Base-by-base conservation (phyloP, 495 filamentous ascomycete genomes). In the Penicillium silybi region DNA sequence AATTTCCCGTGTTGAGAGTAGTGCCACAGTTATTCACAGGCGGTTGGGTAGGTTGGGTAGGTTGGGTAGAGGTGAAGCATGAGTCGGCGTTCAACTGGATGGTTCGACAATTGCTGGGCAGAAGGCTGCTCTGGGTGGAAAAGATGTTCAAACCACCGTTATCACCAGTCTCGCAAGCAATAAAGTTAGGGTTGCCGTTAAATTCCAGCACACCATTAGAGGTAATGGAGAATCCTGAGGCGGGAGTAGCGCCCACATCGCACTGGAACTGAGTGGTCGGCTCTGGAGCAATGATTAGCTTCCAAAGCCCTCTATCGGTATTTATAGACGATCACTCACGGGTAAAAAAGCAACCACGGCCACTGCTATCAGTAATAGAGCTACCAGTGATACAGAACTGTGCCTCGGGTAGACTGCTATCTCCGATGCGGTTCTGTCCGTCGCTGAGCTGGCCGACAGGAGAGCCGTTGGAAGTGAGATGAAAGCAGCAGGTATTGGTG, bases 221-320 rank as follows among this genome's bases (percentile, higher is more conserved):
- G 52, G 58, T 66, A 45, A 83, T 67, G 11, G 67, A 64, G 65
- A 81, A 83, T 19, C 76, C 75, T 8, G 64, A 26, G 27, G 65
- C 65, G 22, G 75, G 70, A 6, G 44, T 53, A 10, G 71, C 74
- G 48, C 80, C 81, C 18, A 61, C 53, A 48, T 87, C 84, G 57
- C 85, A 89, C 62, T 87, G 84, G 42, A 81, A 79, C 50, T 87
- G 81, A n/a, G 77, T 77, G 8, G 79, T 81, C 1, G 78, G 74
- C 5, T 75, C 75, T 80, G 44, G 23, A 51, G 27, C 52, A 44
- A 37, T 63, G 54, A 17, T 46, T 62, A 48, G n/a, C 16, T 15
- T 17, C n/a, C 6, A 16, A 18, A 13, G 7, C 8, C 22, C 19
- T 17, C 4, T 18, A 18, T 26, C 6, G 26, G 37, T 4, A 26